Evolutionary conservation across 2,329 filamentous ascomycete species (phyloP).

Genomic region (Pestalotiopsis sp.): DNA sequence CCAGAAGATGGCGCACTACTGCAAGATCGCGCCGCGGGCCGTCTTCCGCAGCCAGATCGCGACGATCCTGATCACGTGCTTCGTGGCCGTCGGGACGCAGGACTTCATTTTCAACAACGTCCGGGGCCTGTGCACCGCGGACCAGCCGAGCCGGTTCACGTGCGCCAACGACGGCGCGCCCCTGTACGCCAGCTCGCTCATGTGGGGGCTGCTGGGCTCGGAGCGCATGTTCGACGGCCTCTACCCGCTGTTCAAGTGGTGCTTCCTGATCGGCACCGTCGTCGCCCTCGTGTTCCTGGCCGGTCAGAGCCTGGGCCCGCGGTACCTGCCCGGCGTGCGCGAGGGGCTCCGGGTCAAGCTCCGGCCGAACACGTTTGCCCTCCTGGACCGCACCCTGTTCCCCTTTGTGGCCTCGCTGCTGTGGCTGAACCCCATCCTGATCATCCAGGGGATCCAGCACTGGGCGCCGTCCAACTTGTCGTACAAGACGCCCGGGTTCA

Average conservation of each 20-base stretch:
- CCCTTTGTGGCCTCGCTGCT: conserved; percentile 37
- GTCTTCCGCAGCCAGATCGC: conserved; percentile 43
- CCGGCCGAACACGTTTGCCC: conserved; percentile 29
- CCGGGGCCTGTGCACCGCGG: conserved; percentile 21
- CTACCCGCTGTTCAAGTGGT: conserved; percentile 44
- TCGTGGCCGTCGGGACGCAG: conserved; percentile 25
- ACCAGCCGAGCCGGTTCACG: conserved; percentile 30
- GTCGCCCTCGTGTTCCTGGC: conserved; percentile 37
- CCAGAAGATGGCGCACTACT: conserved; percentile 42
- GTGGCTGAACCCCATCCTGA: conserved; percentile 41
- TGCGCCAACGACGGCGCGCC: conserved; percentile 28
- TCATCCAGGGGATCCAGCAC: conserved; percentile 42
- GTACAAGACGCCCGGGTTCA: conserved; percentile 43
- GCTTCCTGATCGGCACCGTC: conserved; percentile 40
- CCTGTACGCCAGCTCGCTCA: conserved; percentile 32
- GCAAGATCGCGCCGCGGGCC: conserved; percentile 40
- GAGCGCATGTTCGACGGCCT: conserved; percentile 39
- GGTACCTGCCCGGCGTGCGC: conserved; percentile 33
- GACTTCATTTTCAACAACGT: conserved; percentile 10
- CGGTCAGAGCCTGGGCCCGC: conserved; percentile 33
- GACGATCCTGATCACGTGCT: conserved; percentile 41
- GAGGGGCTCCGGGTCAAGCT: conserved; percentile 32
- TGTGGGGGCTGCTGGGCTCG: conserved; percentile 37
- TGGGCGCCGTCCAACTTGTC: conserved; percentile 43
- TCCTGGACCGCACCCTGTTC: conserved; percentile 38